These are phyloP conservation scores for Tuctoria greenei DNA, from an alignment of 176 grass and related monocot genomes.

Conservation along the genomic window DNA sequence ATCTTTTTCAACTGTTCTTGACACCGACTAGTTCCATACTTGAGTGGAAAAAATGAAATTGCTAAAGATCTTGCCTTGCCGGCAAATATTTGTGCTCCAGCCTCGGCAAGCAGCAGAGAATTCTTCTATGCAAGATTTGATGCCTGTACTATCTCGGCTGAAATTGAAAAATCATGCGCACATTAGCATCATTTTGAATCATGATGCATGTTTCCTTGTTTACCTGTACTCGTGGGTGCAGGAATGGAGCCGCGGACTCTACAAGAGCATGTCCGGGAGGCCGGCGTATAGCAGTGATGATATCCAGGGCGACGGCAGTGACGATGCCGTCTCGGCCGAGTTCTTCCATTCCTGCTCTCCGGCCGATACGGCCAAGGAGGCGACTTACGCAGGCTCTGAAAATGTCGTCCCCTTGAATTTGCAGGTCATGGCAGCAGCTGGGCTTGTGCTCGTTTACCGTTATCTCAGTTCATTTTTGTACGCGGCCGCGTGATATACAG, in stretches of 20 bases:
- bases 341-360: constrained; percentile 34
- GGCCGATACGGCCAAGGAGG: not conserved
- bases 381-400: not conserved
- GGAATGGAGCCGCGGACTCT: constrained; percentile 46
- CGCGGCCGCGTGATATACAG: not conserved
- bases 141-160: not conserved
- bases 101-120: too few relatives aligned
- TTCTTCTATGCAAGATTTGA: not conserved
- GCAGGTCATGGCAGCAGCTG: constrained; percentile 51
- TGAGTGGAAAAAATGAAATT: too few relatives aligned
- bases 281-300: constrained; percentile 37
- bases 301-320: not conserved
- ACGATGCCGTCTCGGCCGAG: constrained; percentile 30
- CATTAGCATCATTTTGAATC: not conserved
- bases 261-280: constrained; percentile 51
- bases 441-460: constrained; percentile 43
- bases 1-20: not conserved
- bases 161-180: not conserved
- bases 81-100: too few relatives aligned
- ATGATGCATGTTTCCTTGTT: not conserved
- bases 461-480: constrained; percentile 33
- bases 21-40: not conserved
- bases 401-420: constrained; percentile 45
- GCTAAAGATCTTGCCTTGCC: too few relatives aligned
- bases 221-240: constrained; percentile 26